Percentiles rank a stretch among this genome's conserved stretches.
These are phyloP conservation scores for Zelonia costaricensis DNA, from an alignment of 208 protist genomes.

Conservation along the genomic window DNA sequence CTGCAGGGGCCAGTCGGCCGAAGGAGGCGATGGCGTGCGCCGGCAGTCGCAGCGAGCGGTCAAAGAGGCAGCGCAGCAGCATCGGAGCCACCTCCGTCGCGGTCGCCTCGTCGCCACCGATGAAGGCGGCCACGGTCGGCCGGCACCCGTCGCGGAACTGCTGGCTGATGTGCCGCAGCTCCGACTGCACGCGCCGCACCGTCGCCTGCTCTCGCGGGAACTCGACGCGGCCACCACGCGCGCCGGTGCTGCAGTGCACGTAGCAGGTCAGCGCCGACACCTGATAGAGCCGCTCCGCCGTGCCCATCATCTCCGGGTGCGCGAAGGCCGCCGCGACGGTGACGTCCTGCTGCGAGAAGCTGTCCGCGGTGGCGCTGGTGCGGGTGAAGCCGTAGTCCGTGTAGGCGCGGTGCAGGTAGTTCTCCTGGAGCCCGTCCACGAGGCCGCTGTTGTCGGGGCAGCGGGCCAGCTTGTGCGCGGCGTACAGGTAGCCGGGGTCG, in stretches of 20 bases:
- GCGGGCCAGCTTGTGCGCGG: conserved; percentile 36
- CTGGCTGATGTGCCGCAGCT: conserved; percentile 36
- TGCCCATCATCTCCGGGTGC: conserved; percentile 29
- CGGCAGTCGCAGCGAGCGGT: conserved; percentile 49
- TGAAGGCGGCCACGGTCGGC: conserved; percentile 20
- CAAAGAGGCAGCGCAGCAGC: conserved; percentile 61
- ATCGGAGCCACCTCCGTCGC: conserved; percentile 43
- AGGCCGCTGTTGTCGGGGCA: conserved; percentile 33
- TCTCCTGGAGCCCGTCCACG: conserved; percentile 77
- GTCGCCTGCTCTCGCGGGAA: conserved; percentile 51
- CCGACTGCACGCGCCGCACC: conserved; percentile 31
- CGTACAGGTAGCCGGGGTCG: conserved; percentile 73
- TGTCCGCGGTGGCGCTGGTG: conserved; percentile 43
- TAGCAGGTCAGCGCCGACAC: conserved; percentile 53
- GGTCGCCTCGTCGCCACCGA: conserved; percentile 36
- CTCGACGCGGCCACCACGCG: conserved; percentile 25
- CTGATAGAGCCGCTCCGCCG: conserved; percentile 47
- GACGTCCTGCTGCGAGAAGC: conserved; percentile 63
- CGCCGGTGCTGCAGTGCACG: conserved; percentile 45
- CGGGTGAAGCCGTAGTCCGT: conserved; percentile 65
- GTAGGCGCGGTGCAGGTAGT: conserved; percentile 66
- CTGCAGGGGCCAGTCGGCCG: conserved; percentile 26
- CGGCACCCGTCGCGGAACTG: conserved; percentile 57
- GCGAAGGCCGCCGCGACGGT: conserved; percentile 38
- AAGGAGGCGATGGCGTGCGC: conserved; percentile 45